Evolutionary conservation across 305 asterid species (phyloP).

Genomic region (Petunia hybrid): DNA sequence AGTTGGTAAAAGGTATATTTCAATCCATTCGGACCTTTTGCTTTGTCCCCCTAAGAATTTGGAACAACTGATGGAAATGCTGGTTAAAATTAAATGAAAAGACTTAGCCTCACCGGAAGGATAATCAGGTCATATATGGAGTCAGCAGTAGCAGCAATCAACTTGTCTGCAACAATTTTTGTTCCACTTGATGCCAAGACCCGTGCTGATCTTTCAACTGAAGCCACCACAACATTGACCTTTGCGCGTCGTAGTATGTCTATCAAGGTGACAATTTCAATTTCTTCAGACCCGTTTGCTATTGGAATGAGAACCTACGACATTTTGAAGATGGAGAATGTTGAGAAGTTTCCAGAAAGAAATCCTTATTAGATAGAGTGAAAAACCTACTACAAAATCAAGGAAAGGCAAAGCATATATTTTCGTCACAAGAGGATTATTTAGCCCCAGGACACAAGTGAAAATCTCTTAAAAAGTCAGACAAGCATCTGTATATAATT

Average conservation of each 20-base stretch:
- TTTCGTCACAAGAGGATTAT: neutral
- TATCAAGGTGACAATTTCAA: conserved; percentile 73
- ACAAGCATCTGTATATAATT: neutral
- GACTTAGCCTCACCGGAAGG: conserved; percentile 59
- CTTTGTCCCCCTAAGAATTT: neutral
- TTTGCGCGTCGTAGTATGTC: conserved; percentile 87
- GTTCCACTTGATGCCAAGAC: conserved; percentile 66
- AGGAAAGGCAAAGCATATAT: neutral
- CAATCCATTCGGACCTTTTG: neutral
- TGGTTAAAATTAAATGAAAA: conserved; percentile 9
- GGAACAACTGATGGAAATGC: conserved; percentile 1
- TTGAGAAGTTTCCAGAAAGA: neutral
- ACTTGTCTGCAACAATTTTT: conserved; percentile 71
- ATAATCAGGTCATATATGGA: conserved; percentile 74
- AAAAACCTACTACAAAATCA: neutral
- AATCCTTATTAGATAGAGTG: neutral
- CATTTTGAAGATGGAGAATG: conserved; percentile 32
- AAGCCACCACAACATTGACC: conserved; percentile 72
- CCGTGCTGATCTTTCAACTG: conserved; percentile 67
- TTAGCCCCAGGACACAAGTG: conserved; percentile 22
- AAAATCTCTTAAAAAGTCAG: neutral
- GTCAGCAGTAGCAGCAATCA: conserved; percentile 61
- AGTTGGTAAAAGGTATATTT: conserved; percentile 7
- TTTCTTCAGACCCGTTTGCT: conserved; percentile 90
- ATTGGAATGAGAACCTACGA: conserved; percentile 81